A percentile compares a stretch with the other conserved stretches of the same genome.
Evolutionary conservation across 2,329 filamentous ascomycete species (phyloP).

Genomic region (Hypoxylon sp.): DNA sequence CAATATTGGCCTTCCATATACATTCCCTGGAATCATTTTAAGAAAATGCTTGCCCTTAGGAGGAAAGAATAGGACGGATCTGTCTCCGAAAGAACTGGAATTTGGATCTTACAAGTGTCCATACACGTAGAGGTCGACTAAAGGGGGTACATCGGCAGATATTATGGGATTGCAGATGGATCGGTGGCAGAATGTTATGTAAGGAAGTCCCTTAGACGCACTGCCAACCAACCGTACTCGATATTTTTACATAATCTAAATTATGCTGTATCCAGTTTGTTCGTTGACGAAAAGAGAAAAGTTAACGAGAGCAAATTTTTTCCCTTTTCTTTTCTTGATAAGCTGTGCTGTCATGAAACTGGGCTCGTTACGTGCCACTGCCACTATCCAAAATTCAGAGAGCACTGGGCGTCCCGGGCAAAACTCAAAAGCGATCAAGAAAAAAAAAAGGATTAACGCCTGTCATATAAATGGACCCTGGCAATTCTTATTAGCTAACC

Average conservation of each 20-base stretch:
- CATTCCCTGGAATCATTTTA: constrained; percentile 10
- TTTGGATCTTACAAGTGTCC: constrained; percentile 5
- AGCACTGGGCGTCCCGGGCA: constrained; percentile 25
- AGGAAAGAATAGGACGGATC: constrained; percentile 20
- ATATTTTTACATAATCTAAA: constrained; percentile 53
- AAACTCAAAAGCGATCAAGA: constrained; percentile 16
- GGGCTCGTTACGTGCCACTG: constrained; percentile 22
- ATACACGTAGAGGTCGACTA: constrained; percentile 26
- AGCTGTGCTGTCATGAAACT: constrained; percentile 34
- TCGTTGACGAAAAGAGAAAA: constrained; percentile 21
- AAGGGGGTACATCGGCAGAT: constrained; percentile 7
- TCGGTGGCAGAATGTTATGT: constrained; percentile 29
- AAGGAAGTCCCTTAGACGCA: constrained; percentile 36
- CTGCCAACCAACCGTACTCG: constrained; percentile 45
- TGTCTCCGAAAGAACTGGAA: constrained; percentile 23
- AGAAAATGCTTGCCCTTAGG: constrained; percentile 7
- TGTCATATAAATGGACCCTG: constrained; percentile 44
- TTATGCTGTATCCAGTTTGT: constrained; percentile 41
- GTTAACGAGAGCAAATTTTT: constrained; percentile 21
- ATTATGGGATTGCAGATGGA: constrained; percentile 21
- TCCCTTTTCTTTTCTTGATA: constrained; percentile 17
- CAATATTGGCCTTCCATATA: constrained; percentile 10
- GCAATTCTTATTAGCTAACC: constrained; percentile 41
- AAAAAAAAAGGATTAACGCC: constrained; percentile 28
- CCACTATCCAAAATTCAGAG: constrained; percentile 21